Evolutionary conservation across 768 basidiomycete species (phyloP), one percentile per base, ranked within the genome.

Genomic region (Naematelia encephala): DNA sequence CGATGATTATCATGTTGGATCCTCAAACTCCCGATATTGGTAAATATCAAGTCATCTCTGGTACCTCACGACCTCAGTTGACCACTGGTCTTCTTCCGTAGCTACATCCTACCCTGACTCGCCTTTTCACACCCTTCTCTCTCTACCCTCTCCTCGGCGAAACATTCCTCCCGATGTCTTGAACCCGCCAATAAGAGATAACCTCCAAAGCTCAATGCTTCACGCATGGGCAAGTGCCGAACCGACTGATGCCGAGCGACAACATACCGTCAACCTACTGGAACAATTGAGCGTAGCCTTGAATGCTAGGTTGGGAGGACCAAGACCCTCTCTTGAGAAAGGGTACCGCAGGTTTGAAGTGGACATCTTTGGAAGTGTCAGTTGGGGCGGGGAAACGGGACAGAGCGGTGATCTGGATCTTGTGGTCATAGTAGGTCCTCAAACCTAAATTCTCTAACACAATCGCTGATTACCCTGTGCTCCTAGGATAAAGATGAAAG

Each of bases 341-440:
- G 58, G 55, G 45, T 12, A 61, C 45, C 13, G 48, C 8, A 51
- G 71, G 51, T 69, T 73, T 57, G 59, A 61, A n/a, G 69, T 77
- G 8, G 75, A 77, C 43, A 68, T 72, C 14, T 77, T 74, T 61
- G 75, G 75, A 22, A 74, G 73, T 61, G 70, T 74, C 19, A 72
- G 70, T 51, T 77, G 75, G 75, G 71, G 71, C 23, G 75, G 75
- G 22, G 64, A 74, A 55, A 72, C 71, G n/a, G 73, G 73, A 4
- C 53, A 59, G 45, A 59, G 60, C 19, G 75, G 71, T 2, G 75
- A 77, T 66, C 44, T 77, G 21, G 75, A 77, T 63, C 29, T 77
- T 55, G 69, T 74, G 13, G 60, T 74, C 16, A 26, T 68, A 48
- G 72, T 69, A 54, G 60, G 63, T 54, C 19, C 8, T 19, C 19